Percentiles rank a stretch among this genome's conserved stretches.
These are phyloP conservation scores for Phytophthora fragariae DNA, from an alignment of 352 stramenopile species.

Conservation along the genomic window DNA sequence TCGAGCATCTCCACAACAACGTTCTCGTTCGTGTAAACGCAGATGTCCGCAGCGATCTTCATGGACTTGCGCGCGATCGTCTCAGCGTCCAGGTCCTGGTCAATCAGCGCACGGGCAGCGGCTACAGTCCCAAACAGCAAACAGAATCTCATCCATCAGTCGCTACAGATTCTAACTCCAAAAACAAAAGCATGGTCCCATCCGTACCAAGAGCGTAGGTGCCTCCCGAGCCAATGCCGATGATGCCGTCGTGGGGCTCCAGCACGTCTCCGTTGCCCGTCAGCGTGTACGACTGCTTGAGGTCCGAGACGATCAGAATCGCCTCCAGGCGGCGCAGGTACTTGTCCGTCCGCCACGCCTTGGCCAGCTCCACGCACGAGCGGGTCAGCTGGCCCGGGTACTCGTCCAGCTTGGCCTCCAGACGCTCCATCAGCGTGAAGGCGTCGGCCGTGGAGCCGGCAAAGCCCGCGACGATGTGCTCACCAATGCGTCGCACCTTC, in stretches of 20 bases:
- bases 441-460: slow-evolving; percentile 97
- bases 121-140: slow-evolving; percentile 56
- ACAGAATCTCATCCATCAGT: slow-evolving; percentile 4
- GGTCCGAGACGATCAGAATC: slow-evolving; percentile 96
- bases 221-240: slow-evolving; percentile 95
- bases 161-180: too few relatives aligned
- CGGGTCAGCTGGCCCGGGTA: slow-evolving; percentile 97
- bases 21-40: slow-evolving; percentile 99
- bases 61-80: slow-evolving; percentile 95
- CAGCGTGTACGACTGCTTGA: slow-evolving; percentile 96
- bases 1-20: slow-evolving; percentile 95
- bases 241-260: slow-evolving; percentile 96
- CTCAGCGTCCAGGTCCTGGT: slow-evolving; percentile 94
- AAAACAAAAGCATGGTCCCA: slow-evolving; percentile 5
- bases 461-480: slow-evolving; percentile 97
- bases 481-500: slow-evolving; percentile 97
- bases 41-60: slow-evolving; percentile 98
- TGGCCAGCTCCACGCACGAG: slow-evolving; percentile 98
- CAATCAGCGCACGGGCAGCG: slow-evolving; percentile 95
- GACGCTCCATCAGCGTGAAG: slow-evolving; percentile 98
- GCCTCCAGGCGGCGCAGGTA: slow-evolving; percentile 97
- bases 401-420: slow-evolving; percentile 98
- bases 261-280: slow-evolving; percentile 99
- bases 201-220: slow-evolving; percentile 93
- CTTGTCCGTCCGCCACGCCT: slow-evolving; percentile 99